Conservation (phyloP, 768 basidiomycete genomes). For the Xerocomus potaroensis region DNA sequence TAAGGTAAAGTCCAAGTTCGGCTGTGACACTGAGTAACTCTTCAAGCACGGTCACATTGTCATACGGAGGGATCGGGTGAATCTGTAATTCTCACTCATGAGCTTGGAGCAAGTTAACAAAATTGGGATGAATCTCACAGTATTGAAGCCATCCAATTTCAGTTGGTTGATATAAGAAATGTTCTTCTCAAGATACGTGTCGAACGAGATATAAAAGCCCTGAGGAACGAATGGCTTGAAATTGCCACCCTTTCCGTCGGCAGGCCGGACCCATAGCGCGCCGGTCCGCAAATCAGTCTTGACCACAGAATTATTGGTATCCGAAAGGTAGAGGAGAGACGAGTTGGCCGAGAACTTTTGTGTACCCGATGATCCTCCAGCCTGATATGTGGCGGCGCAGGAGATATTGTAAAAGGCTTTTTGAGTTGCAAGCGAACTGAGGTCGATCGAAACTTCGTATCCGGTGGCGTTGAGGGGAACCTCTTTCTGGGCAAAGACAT, state of each 20-base stretch:
- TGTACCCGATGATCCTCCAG: neutral
- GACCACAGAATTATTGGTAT: conserved; percentile 36
- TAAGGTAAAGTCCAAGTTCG: conserved; percentile 46
- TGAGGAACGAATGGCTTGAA: conserved; percentile 54
- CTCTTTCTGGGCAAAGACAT: conserved; percentile 17
- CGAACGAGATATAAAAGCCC: conserved; percentile 69
- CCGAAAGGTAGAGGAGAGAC: conserved; percentile 40
- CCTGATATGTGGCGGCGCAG: conserved; percentile 32
- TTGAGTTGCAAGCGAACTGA: conserved; percentile 28
- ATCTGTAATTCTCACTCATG: conserved; percentile 46
- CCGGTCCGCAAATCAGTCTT: conserved; percentile 48
- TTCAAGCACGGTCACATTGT: conserved; percentile 41
- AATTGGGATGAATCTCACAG: conserved; percentile 8
- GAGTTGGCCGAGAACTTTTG: conserved; percentile 32
- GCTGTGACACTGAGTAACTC: conserved; percentile 17
- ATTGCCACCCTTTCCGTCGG: conserved; percentile 11
- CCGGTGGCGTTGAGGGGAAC: conserved; percentile 39
- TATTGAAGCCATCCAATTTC: conserved; percentile 48
- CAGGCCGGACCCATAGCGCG: conserved; percentile 38
- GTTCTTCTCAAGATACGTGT: conserved; percentile 49
- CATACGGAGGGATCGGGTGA: conserved; percentile 68
- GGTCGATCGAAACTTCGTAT: conserved; percentile 32
- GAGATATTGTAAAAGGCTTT: conserved; percentile 29
- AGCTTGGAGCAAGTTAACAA: conserved; percentile 10
- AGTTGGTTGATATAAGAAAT: conserved; percentile 50